These are phyloP conservation scores for Debaryomycetaceae sp. DNA, from an alignment of 1,139 yeast genomes.

Conservation along the genomic window DNA sequence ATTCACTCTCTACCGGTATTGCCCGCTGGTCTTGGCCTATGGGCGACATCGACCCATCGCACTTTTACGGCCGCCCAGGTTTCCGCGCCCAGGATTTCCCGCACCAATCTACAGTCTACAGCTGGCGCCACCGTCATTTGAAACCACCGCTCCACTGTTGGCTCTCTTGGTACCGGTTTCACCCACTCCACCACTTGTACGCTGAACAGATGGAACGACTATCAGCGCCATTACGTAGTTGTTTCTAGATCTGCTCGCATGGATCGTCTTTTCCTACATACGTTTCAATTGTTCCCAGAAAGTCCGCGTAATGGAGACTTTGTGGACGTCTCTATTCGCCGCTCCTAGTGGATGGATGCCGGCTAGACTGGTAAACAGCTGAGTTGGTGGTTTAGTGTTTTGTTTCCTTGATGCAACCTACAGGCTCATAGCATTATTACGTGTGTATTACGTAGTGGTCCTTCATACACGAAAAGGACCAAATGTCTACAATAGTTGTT, in stretches of 20 bases:
- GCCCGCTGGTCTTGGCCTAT: too few relatives aligned
- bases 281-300: background rate
- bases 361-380: background rate
- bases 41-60: too few relatives aligned
- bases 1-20: too few relatives aligned
- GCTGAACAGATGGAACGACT: background rate
- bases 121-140: background rate
- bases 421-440: background rate
- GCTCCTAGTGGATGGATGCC: background rate
- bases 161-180: background rate
- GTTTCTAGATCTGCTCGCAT: background rate
- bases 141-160: background rate
- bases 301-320: background rate
- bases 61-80: background rate
- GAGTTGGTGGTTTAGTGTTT: background rate
- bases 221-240: background rate
- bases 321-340: background rate
- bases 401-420: background rate
- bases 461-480: background rate
- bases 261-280: background rate
- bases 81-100: background rate
- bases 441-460: background rate
- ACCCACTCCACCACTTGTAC: background rate
- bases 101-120: background rate
- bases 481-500: background rate